Evolutionary conservation across 2,329 filamentous ascomycete genomes (phyloP).

Genomic region (Scopulariopsis brevicaulis): DNA sequence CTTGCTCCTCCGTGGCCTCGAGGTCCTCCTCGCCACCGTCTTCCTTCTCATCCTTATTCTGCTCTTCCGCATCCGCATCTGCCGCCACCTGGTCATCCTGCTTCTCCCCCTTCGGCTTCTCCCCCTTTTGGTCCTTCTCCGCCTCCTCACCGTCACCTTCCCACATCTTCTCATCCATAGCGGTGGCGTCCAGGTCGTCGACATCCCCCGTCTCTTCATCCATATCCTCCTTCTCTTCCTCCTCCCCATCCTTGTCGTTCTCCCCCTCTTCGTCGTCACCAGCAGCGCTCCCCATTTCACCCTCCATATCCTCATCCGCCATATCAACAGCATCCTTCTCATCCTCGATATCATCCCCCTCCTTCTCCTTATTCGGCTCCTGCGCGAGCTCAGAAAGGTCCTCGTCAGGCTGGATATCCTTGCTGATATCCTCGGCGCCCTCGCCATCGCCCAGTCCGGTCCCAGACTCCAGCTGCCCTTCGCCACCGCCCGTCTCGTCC

Average conservation of each 20-base stretch:
- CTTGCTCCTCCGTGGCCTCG: conserved; percentile 19
- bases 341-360: conserved; percentile 55
- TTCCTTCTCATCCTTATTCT: conserved; percentile 29
- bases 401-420: conserved; percentile 89
- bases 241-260: conserved; percentile 50
- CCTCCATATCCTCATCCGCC: conserved; percentile 85
- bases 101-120: conserved; percentile 59
- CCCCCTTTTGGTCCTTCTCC: conserved; percentile 70
- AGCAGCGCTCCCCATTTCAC: conserved; percentile 60
- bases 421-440: conserved; percentile 94
- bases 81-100: conserved; percentile 48
- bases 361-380: conserved; percentile 58
- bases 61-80: conserved; percentile 43
- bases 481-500: conserved; percentile 55
- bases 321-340: conserved; percentile 84
- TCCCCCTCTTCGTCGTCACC: conserved; percentile 49
- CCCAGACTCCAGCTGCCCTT: conserved; percentile 76
- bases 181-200: conserved; percentile 77
- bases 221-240: conserved; percentile 60
- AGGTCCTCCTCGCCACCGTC: conserved; percentile 19
- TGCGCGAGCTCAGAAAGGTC: conserved; percentile 86
- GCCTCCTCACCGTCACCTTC: conserved; percentile 73
- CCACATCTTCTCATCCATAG: conserved; percentile 98
- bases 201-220: conserved; percentile 88
- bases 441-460: conserved; percentile 93